These are phyloP conservation scores for Aristolochia californica DNA, from an alignment of 164 flowering plant species.

Conservation along the genomic window DNA sequence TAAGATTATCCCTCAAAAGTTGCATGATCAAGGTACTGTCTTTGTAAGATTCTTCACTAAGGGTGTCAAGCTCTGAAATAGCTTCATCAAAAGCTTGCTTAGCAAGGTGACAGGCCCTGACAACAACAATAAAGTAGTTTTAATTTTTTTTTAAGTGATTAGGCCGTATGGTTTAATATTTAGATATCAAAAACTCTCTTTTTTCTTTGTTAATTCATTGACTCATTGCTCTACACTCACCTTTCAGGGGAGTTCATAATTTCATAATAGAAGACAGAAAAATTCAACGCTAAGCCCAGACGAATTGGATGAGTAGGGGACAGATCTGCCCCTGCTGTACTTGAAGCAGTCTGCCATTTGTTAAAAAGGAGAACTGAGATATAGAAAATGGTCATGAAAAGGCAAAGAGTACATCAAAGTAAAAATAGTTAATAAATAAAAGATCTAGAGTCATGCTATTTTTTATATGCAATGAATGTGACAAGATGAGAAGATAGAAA, in stretches of 20 bases:
- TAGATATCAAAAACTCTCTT: no score
- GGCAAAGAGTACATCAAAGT: no score
- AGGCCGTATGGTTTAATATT: no score
- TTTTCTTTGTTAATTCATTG: no score
- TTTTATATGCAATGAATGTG: no score
- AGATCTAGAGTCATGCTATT: no score
- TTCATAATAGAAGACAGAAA: constrained; percentile 49
- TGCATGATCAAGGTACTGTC: constrained; percentile 57
- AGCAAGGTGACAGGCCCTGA: constrained; percentile 54
- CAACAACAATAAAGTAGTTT: background rate
- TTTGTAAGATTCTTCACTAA: constrained; percentile 49
- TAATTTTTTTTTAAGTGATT: background rate
- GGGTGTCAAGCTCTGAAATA: constrained; percentile 42
- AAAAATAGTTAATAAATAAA: no score
- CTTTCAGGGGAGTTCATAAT: constrained; percentile 49
- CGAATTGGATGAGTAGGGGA: constrained; percentile 45
- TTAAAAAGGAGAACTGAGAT: background rate
- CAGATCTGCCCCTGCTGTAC: constrained; percentile 30
- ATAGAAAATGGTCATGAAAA: background rate
- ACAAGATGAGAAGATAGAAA: no score
- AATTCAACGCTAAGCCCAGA: constrained; percentile 45
- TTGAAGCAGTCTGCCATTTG: constrained; percentile 27
- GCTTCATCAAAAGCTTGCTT: constrained; percentile 60
- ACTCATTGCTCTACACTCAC: constrained; percentile 5
- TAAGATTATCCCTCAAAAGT: constrained; percentile 49